Conservation (phyloP, 768 basidiomycete species). For the Strobilomyces dryophilus region DNA sequence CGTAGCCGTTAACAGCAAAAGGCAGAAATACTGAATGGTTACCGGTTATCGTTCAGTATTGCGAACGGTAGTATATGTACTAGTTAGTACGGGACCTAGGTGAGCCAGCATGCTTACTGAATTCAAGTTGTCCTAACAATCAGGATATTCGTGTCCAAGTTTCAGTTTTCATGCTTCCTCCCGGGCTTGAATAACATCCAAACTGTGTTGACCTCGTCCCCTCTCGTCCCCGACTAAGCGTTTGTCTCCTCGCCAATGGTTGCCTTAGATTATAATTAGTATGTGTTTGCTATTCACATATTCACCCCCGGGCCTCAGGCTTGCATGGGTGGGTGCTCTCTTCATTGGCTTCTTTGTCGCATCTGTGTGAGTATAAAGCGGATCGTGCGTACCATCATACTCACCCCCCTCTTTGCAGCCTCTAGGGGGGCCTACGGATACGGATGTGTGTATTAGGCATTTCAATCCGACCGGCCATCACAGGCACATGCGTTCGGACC, state of each 20-base stretch:
- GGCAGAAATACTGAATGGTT: no score
- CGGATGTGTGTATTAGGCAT: slow-evolving; percentile 39
- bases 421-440: no score
- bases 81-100: no score
- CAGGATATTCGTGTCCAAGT: no score
- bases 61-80: no score
- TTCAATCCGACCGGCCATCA: neutral
- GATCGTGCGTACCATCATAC: no score
- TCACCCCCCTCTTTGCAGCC: slow-evolving; percentile 26
- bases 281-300: slow-evolving; percentile 13
- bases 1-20: no score
- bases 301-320: no score
- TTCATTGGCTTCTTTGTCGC: slow-evolving; percentile 49
- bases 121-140: no score
- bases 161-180: neutral
- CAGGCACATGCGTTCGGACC: slow-evolving; percentile 54
- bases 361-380: slow-evolving; percentile 36
- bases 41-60: no score
- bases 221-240: neutral
- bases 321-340: slow-evolving; percentile 41
- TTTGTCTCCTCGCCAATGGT: slow-evolving; percentile 2
- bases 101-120: no score
- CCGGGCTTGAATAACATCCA: neutral
- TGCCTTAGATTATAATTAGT: slow-evolving; percentile 33
- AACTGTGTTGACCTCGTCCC: neutral